These are phyloP conservation scores for Choiromyces venosus DNA, from an alignment of 495 filamentous ascomycete species.

Conservation along the genomic window DNA sequence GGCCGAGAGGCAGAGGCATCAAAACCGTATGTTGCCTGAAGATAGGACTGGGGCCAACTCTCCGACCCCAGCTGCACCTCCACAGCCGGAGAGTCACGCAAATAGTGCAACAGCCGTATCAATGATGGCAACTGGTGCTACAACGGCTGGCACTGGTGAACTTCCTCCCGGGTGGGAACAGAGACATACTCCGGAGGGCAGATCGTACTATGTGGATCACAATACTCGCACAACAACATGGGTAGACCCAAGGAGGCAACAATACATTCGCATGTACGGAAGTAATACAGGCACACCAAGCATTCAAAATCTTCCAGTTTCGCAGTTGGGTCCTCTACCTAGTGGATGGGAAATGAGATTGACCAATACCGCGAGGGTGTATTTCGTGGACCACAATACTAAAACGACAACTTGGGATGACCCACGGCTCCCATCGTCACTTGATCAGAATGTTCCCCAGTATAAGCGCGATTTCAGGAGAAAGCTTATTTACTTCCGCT, in stretches of 20 bases:
- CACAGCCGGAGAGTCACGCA: constrained; percentile 51
- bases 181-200: constrained; percentile 86
- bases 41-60: constrained; percentile 93
- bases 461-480: constrained; percentile 98
- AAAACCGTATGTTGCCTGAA: constrained; percentile 91
- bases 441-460: constrained; percentile 97
- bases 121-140: constrained; percentile 92
- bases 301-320: constrained; percentile 96
- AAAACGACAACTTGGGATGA: constrained; percentile 99
- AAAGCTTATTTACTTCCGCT: constrained; percentile 98
- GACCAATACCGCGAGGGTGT: constrained; percentile 94
- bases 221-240: constrained; percentile 98
- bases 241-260: constrained; percentile 97
- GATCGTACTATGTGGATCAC: constrained; percentile 97
- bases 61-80: constrained; percentile 66
- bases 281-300: constrained; percentile 58
- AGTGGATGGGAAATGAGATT: constrained; percentile 99
- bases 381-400: constrained; percentile 99
- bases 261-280: constrained; percentile 97
- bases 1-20: constrained; percentile 82
- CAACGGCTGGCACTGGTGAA: constrained; percentile 89
- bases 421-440: constrained; percentile 84
- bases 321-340: constrained; percentile 90
- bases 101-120: constrained; percentile 59
- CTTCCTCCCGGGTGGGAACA: constrained; percentile 96